Evolutionary conservation across 495 filamentous ascomycete genomes (phyloP).

Genomic region (Clavariopsis aquatica): DNA sequence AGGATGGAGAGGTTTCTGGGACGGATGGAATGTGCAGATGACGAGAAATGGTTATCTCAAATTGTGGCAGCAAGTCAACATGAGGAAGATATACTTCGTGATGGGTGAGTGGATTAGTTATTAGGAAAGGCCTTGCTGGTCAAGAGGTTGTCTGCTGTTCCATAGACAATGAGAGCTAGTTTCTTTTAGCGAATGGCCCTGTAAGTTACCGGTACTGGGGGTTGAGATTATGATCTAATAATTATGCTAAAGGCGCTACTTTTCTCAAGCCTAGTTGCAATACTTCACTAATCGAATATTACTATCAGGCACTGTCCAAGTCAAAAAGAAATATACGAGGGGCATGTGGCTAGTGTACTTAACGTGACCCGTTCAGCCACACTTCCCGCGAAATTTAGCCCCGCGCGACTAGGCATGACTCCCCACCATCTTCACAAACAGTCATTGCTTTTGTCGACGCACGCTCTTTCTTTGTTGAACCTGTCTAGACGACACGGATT

Average conservation of each 20-base stretch:
- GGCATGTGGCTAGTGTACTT: background rate
- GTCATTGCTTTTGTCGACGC: conserved; percentile 3
- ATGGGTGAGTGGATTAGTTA: background rate
- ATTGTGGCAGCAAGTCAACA: conserved; percentile 10
- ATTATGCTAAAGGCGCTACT: too few relatives aligned
- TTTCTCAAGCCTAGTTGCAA: too few relatives aligned
- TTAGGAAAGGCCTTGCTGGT: too few relatives aligned
- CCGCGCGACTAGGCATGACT: background rate
- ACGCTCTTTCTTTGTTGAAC: background rate
- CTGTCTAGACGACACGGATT: background rate
- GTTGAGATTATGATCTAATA: too few relatives aligned
- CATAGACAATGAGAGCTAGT: too few relatives aligned
- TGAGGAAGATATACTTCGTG: conserved; percentile 4
- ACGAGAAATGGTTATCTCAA: conserved; percentile 6
- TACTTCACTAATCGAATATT: too few relatives aligned
- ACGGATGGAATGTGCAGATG: conserved; percentile 6
- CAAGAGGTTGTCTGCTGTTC: too few relatives aligned
- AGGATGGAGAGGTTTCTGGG: conserved; percentile 14
- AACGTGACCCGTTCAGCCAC: background rate
- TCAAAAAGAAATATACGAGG: too few relatives aligned
- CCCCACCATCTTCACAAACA: conserved; percentile 1
- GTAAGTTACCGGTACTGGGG: too few relatives aligned
- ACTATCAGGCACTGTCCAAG: too few relatives aligned
- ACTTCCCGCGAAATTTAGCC: background rate
- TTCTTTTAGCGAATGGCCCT: too few relatives aligned